Evolutionary conservation across 139 green algal species (phyloP), one percentile per base, ranked within the genome.

Genomic region (Protoeuglena noctilucae): DNA sequence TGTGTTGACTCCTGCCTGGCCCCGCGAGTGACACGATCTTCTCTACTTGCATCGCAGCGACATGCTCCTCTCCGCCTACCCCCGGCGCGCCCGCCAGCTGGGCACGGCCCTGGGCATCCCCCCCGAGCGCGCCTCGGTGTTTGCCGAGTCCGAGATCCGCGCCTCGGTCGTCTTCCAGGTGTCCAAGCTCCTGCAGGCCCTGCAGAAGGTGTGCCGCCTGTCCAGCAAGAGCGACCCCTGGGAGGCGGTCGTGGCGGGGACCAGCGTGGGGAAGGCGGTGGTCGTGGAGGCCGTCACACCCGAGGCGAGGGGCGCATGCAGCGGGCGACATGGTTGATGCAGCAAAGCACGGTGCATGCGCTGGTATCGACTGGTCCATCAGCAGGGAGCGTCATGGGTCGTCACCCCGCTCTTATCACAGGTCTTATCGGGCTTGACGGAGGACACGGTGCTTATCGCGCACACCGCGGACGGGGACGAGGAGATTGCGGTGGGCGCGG

Each of bases 131-230:
- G 4, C 60, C 62, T 5, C 43, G 12, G 72, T 89, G 17, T 96
- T 93, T 62, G 72, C 82, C 56, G 88, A 96, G 77, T 72, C 79
- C 4, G 83, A 93, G 66, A 77, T 94, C 46, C 72, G 88, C 6
- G 75, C 72, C 18, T 83, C 68, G 53, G 62, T 96, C 50, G 80
- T 89, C 17, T 98, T 97, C 70, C 88, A 97, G 70, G 53, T 85
- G 34, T 69, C 68, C 47, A 86, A 83, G 67, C 67, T 88, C 40
- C 48, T 41, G 26, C 62, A 53, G 3, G 30, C 77, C 41, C 60
- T 83, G 29, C 57, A 75, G 24, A 65, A 72, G 18, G 73, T 69
- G 4, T 49, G 74, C 41, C 56, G 81, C 21, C 22, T 64, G 16
- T 67, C 68, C 28, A 67, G 65, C 17, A 63, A 71, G 7, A 54